A percentile compares a stretch with the other conserved stretches of the same genome.
Conservation (phyloP, 352 stramenopile species). For the Phytophthora sp. region DNA sequence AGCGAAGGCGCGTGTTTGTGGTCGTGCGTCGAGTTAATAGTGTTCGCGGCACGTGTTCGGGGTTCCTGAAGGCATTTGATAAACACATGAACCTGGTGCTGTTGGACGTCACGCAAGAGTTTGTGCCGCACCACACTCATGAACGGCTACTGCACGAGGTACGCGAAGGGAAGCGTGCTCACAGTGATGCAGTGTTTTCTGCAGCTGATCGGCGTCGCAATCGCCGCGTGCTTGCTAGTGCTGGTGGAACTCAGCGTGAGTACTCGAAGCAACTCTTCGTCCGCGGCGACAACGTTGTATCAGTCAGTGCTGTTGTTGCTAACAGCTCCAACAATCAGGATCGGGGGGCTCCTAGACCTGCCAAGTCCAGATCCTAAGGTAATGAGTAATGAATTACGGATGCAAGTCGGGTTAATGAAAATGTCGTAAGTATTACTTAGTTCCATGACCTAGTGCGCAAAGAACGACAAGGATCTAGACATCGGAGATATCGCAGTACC, state of each 20-base stretch:
- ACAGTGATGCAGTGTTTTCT: conserved; percentile 49
- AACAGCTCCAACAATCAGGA: conserved; percentile 1
- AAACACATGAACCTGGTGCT: conserved; percentile 96
- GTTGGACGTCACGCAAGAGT: conserved; percentile 87
- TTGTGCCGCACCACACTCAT: conserved; percentile 50
- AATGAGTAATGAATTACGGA: conserved; percentile 6
- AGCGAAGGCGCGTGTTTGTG: conserved; percentile 80
- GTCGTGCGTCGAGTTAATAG: conserved; percentile 92
- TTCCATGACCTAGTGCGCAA: background rate
- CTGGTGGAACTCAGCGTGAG: conserved; percentile 33
- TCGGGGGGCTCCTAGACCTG: background rate
- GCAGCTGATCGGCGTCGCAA: conserved; percentile 49
- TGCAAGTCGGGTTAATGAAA: conserved; percentile 11
- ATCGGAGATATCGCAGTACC: too few relatives aligned
- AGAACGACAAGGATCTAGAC: background rate
- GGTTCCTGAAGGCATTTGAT: conserved; percentile 94
- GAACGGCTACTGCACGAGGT: conserved; percentile 39
- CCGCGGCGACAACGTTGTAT: conserved; percentile 93
- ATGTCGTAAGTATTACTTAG: conserved; percentile 21
- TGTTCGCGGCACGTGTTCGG: conserved; percentile 89
- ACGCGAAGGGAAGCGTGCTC: conserved; percentile 23
- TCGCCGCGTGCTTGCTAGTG: conserved; percentile 37
- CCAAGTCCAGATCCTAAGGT: conserved; percentile 23
- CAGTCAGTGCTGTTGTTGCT: conserved; percentile 50
- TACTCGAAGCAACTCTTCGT: conserved; percentile 91